Conservation (phyloP, 2,329 filamentous ascomycete genomes). For the Davidsoniella neocaledoniae region DNA sequence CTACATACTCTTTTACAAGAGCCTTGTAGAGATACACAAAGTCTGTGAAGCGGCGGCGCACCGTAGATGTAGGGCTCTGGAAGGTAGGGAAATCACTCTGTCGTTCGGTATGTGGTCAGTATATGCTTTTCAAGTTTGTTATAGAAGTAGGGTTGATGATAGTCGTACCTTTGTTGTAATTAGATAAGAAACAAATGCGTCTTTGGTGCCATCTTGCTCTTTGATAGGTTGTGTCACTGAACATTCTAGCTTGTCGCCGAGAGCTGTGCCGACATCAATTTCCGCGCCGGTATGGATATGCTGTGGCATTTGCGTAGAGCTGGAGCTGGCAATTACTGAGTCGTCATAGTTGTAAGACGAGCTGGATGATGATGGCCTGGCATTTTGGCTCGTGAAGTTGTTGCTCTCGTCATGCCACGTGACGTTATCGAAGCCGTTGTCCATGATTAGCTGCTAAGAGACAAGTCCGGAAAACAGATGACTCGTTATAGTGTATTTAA, state of each 20-base stretch:
- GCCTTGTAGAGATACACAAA: constrained; percentile 94
- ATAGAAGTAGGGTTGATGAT: not conserved
- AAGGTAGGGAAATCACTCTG: constrained; percentile 92
- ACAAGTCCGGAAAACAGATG: not conserved
- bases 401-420: constrained; percentile 55
- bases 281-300: constrained; percentile 2
- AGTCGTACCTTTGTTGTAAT: constrained; percentile 66
- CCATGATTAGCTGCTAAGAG: constrained; percentile 22
- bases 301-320: constrained; percentile 1
- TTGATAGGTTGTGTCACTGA: constrained; percentile 71
- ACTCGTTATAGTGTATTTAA: not conserved
- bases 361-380: constrained; percentile 2
- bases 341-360: constrained; percentile 10
- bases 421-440: constrained; percentile 66
- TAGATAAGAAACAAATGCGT: constrained; percentile 89
- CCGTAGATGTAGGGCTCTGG: constrained; percentile 59
- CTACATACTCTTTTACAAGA: constrained; percentile 71
- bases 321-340: constrained; percentile 2
- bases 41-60: constrained; percentile 89
- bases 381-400: constrained; percentile 16
- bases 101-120: constrained; percentile 6
- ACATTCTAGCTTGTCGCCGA: constrained; percentile 54
- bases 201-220: constrained; percentile 92
- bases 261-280: constrained; percentile 9
- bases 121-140: not conserved